Evolutionary conservation across 805 yeast species (phyloP), one percentile per base, ranked within the genome.

Genomic region (Saccharomycodes ludwigii): DNA sequence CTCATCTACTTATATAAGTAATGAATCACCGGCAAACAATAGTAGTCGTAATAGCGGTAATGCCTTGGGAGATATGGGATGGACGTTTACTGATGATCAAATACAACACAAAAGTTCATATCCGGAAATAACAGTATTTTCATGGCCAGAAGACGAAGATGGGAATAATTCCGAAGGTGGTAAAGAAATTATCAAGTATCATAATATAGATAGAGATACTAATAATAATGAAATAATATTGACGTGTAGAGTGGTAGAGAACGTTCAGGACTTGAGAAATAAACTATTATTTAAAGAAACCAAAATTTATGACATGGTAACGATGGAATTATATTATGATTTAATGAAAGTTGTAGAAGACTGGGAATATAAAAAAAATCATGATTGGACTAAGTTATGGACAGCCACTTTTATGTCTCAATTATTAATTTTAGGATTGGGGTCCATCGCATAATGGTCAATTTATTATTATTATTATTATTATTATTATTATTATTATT

Each of bases 321-420:
- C 70, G 16, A 65, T 70, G 45, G 79, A 73, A 43, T 53, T 73
- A 18, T 72, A 73, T 43, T 73, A 70, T 23, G 79, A 73, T 36
- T 51, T 72, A 31, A 51, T 66, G 40, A 68, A 65, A 41, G 59
- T 68, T 52, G 73, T 67, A 5, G 67, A 67, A 43, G 60, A 66
- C 36, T 72, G 72, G 51, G 77, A 72, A 38, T 50, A 52, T 31
- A 59, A 53, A 35, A 58, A 55, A 32, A 54, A 56, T 37, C 58
- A 53, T 35, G 59, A 61, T 50, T 69, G 68, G 58, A 57, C 68
- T 23, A 59, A 56, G 27, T 52, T 59, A 43, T 73, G 79, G 79
- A 70, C 76, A 0, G 72, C 71, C 34, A 63, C 74, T 2, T 51
- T 73, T 23, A 73, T 76, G 6, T 68, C 76, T 21, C 80, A 73